Evolutionary conservation across 164 flowering plant species (phyloP).

Genomic region (Nymphaea colorata): DNA sequence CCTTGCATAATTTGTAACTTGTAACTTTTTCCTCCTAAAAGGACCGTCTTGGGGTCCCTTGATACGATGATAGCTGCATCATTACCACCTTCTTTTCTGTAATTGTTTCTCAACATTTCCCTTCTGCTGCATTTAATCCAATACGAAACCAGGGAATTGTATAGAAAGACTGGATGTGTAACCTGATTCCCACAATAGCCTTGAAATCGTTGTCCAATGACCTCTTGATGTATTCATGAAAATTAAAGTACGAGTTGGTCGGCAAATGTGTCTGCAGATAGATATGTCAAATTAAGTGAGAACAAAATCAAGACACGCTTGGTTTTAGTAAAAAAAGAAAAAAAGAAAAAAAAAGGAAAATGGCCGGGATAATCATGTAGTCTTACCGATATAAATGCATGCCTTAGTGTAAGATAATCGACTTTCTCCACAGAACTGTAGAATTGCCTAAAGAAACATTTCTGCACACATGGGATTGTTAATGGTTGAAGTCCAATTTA

Average conservation of each 20-base stretch:
- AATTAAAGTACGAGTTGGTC: conserved; percentile 32
- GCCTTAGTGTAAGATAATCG: conserved; percentile 67
- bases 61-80: too few species aligned
- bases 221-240: conserved; percentile 47
- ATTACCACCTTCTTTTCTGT: too few species aligned
- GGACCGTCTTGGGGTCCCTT: too few species aligned
- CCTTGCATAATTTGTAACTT: too few species aligned
- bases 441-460: conserved; percentile 66
- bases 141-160: too few species aligned
- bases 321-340: background rate
- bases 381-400: conserved; percentile 55
- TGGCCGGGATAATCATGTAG: background rate
- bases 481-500: background rate
- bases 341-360: background rate
- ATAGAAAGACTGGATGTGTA: background rate
- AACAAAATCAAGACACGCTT: background rate
- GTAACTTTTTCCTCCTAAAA: too few species aligned
- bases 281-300: background rate
- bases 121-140: too few species aligned
- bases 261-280: conserved; percentile 41
- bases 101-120: too few species aligned
- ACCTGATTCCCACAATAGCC: conserved; percentile 59
- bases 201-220: conserved; percentile 70
- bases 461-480: conserved; percentile 18
- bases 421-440: conserved; percentile 53